phyloP scores from a whole-genome alignment of 192 early-diverging fungal genomes.

The Dissophora ornata region DNA sequence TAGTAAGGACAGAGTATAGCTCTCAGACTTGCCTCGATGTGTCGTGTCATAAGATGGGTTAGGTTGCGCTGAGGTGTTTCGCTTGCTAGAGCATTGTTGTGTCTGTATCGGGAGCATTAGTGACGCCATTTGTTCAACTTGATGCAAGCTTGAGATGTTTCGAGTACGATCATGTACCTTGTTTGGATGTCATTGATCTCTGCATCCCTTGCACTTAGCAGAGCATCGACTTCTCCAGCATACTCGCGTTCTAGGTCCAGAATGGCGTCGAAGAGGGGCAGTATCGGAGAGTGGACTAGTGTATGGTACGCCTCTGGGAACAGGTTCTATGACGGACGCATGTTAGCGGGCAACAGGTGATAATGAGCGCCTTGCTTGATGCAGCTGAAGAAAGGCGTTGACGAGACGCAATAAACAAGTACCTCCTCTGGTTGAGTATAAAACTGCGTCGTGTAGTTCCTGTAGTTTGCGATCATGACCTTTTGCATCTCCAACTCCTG shows the following conservation, averaged over 20 bases:
- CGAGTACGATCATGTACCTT: constrained; percentile 23
- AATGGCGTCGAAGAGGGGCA: constrained; percentile 66
- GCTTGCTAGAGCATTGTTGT: constrained; percentile 21
- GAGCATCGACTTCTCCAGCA: constrained; percentile 57
- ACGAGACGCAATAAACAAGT: too few relatives aligned
- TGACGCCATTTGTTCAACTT: too few relatives aligned
- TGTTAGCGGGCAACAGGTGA: too few relatives aligned
- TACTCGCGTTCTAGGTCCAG: constrained; percentile 67
- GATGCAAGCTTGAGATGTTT: too few relatives aligned
- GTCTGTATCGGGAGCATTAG: constrained; percentile 5
- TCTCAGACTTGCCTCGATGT: constrained; percentile 47
- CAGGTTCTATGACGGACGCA: too few relatives aligned
- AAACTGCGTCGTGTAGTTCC: constrained; percentile 57
- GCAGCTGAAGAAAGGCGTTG: too few relatives aligned
- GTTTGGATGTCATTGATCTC: constrained; percentile 45
- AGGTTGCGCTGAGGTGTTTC: constrained; percentile 35
- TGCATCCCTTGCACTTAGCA: constrained; percentile 43
- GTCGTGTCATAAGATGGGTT: constrained; percentile 47
- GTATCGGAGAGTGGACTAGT: constrained; percentile 66
- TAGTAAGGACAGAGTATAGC: background rate
- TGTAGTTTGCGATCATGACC: constrained; percentile 52
- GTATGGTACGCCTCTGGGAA: constrained; percentile 70
- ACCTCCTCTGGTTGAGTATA: constrained; percentile 63
- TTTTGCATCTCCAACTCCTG: constrained; percentile 21
- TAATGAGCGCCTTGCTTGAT: too few relatives aligned